These are phyloP conservation scores for Rachicladosporium sp. DNA, from an alignment of 2,329 filamentous ascomycete species.

Conservation along the genomic window DNA sequence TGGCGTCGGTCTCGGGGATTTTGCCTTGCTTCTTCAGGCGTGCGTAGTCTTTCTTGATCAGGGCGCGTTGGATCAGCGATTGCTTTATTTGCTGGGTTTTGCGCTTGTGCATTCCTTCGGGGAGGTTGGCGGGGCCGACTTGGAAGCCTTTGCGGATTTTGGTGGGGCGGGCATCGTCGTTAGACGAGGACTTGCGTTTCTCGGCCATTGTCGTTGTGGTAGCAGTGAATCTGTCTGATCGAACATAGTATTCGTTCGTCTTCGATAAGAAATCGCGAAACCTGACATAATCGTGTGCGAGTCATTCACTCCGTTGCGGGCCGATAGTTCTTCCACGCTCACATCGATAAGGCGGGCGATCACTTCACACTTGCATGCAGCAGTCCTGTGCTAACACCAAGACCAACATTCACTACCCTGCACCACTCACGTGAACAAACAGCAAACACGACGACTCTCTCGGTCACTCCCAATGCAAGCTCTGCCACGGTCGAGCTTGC, in stretches of 20 bases:
- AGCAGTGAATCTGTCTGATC: not conserved
- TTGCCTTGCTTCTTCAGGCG: conserved; percentile 59
- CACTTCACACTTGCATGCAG: too few species aligned
- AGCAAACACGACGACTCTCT: not conserved
- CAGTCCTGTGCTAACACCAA: too few species aligned
- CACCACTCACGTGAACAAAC: too few species aligned
- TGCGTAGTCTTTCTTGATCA: conserved; percentile 82
- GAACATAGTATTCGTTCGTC: too few species aligned
- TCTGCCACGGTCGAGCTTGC: conserved; percentile 19
- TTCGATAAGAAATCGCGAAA: too few species aligned
- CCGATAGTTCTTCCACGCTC: too few species aligned
- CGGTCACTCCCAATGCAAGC: conserved; percentile 22
- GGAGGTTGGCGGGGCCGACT: conserved; percentile 79
- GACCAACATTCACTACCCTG: too few species aligned
- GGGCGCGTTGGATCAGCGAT: conserved; percentile 79
- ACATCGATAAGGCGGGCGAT: too few species aligned
- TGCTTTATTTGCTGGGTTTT: conserved; percentile 92
- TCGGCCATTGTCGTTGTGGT: conserved; percentile 3
- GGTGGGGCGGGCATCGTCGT: conserved; percentile 22
- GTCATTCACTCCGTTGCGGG: too few species aligned
- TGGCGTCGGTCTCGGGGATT: conserved; percentile 12
- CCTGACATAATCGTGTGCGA: too few species aligned
- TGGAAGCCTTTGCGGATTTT: conserved; percentile 60
- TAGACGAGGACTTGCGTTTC: conserved; percentile 4
- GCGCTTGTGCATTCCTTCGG: conserved; percentile 75